Evolutionary conservation across 2,329 filamentous ascomycete genomes (phyloP).

Genomic region (Zymoseptoria pseudotritici): DNA sequence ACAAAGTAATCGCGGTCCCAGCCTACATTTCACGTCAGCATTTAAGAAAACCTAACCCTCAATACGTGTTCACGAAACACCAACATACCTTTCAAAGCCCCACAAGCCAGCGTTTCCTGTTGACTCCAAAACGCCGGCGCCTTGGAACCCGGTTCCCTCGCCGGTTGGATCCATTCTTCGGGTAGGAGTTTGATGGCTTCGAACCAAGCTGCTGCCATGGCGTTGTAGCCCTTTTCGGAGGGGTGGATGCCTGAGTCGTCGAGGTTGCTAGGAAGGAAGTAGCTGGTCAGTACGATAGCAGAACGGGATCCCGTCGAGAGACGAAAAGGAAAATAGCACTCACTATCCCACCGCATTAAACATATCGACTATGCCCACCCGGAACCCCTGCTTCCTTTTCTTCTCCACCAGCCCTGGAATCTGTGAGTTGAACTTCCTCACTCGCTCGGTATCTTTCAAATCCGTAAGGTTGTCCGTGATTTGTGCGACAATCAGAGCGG

Average conservation of each 20-base stretch:
- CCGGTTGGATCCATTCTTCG: background rate
- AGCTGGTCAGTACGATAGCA: background rate
- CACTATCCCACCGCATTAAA: background rate
- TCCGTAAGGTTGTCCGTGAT: background rate
- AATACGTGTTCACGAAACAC: no score
- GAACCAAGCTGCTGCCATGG: conserved; percentile 1
- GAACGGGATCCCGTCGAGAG: no score
- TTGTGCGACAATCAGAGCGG: background rate
- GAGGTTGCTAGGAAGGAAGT: background rate
- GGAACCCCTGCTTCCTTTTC: background rate
- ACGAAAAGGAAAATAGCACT: background rate
- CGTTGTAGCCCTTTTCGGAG: background rate
- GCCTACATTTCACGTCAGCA: background rate
- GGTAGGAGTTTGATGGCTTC: background rate
- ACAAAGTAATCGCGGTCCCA: background rate
- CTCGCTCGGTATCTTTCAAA: background rate
- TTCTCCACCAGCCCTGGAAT: background rate
- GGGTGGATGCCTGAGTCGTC: background rate
- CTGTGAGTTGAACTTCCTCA: background rate
- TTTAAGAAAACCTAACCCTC: background rate
- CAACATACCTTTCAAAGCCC: background rate
- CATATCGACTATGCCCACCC: background rate
- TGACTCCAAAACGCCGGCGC: background rate
- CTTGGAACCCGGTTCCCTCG: background rate
- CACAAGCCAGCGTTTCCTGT: background rate